Base-by-base conservation (phyloP, 495 filamentous ascomycete genomes). In the Lentithecium fluviatile region DNA sequence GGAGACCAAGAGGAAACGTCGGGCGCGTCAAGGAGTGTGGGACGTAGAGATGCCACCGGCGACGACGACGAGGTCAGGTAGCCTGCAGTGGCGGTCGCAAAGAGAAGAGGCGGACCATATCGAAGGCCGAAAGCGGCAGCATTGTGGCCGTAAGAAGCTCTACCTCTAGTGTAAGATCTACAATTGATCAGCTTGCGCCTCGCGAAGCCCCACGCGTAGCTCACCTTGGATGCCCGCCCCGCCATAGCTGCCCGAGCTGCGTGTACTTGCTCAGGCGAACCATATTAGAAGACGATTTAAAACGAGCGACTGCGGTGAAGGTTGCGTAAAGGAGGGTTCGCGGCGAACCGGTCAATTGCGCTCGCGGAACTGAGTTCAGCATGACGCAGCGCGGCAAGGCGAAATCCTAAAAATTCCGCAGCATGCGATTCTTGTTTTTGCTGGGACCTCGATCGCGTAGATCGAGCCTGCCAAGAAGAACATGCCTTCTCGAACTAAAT, bases 21-120 rank as follows among this genome's bases (percentile, higher is more conserved):
- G 6, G 58, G 47, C 8, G 59, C 17, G 25, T 62, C 59, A 20
- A 56, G 52, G 10, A 34, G 29, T 6, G 50, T 40, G 19, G 51
- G 49, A 26, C 42, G 40, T 2, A 55, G 0, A 49, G 40, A 55
- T 2, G 50, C 40, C 21, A 8, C 12, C 8, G 52, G 42, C n/a
- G 47, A 26, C 11, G 50, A 61, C 19, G 25, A 21, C 12, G 45
- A 50, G 45, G 19, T 23, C 42, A 51, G 25, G 24, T 40, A 4
- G 50, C 38, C 46, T 0, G 37, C 52, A 15, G 59, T 47, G 32
- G 29, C 52, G 15, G 36, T 36, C 1, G 59, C 52, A 13, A 62
- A 13, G 46, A 62, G 52, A 45, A 43, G 8, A 1, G 59, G 59
- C 7, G 59, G 45, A 15, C 52, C 59, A 32, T 62, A 57, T 47